Conservation (phyloP, 495 filamentous ascomycete genomes). For the Thermothielavioides terrestris region DNA sequence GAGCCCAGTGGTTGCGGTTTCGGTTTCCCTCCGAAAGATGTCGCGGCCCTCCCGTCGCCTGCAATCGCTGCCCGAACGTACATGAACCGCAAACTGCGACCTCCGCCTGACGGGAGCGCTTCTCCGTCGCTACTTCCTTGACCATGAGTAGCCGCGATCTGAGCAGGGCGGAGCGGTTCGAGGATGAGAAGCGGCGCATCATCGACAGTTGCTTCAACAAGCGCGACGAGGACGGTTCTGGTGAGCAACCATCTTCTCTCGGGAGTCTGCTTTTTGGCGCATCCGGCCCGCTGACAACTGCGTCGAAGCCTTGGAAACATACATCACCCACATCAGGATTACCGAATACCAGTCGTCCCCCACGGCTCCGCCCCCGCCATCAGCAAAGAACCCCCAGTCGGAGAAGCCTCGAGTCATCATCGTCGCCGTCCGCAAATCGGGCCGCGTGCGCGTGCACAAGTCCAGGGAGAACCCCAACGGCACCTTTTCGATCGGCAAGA, state of each 20-base stretch:
- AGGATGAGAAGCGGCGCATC: constrained; percentile 91
- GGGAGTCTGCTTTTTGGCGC: not conserved
- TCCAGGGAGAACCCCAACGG: constrained; percentile 90
- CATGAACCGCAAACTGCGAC: constrained; percentile 16
- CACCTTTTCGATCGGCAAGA: constrained; percentile 94
- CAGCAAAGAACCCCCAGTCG: constrained; percentile 51
- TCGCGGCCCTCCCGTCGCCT: constrained; percentile 1
- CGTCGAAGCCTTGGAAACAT: constrained; percentile 71
- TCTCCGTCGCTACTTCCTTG: constrained; percentile 11
- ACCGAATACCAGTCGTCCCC: constrained; percentile 76
- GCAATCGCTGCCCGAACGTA: constrained; percentile 15
- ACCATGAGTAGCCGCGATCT: constrained; percentile 32
- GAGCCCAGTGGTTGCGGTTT: no score
- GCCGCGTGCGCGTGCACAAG: constrained; percentile 91
- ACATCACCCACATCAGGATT: constrained; percentile 93
- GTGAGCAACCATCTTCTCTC: constrained; percentile 41
- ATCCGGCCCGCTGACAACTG: not conserved
- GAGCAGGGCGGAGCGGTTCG: constrained; percentile 79
- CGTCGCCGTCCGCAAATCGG: constrained; percentile 83
- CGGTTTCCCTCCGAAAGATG: no score
- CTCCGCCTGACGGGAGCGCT: constrained; percentile 18
- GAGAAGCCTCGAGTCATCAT: constrained; percentile 90
- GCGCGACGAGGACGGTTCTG: constrained; percentile 70
- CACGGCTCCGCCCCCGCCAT: constrained; percentile 75
- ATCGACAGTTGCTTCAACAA: constrained; percentile 86